These are phyloP conservation scores for Brachypodium distachyon DNA, from an alignment of 202 grass and related monocot genomes.

Conservation along the genomic window DNA sequence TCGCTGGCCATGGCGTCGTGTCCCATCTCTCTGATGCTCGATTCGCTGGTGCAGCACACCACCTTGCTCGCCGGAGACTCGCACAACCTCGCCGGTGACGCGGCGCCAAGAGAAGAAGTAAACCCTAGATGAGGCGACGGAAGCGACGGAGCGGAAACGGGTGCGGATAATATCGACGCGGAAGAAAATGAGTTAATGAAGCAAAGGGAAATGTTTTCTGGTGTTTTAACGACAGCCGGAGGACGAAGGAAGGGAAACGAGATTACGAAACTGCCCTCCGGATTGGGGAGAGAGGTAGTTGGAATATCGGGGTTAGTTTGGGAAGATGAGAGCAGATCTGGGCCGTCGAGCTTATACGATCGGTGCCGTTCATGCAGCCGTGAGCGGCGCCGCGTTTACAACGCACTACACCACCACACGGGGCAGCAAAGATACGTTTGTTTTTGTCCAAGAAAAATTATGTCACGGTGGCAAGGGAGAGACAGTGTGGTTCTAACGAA, in stretches of 20 bases:
- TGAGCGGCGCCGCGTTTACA: not conserved
- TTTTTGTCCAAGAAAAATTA: no score
- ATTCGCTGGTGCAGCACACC: not conserved
- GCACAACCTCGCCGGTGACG: not conserved
- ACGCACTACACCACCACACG: no score
- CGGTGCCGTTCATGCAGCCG: not conserved
- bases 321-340: not conserved
- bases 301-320: not conserved
- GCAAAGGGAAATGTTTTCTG: not conserved
- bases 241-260: not conserved
- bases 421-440: not conserved
- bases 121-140: conserved; percentile 14
- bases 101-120: not conserved
- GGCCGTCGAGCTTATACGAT: not conserved
- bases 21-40: conserved; percentile 9
- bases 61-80: not conserved
- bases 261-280: not conserved
- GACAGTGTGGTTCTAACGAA: no score
- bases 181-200: not conserved
- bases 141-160: not conserved
- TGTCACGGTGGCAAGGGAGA: no score
- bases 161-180: conserved; percentile 5
- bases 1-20: conserved; percentile 34
- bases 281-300: not conserved
- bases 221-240: not conserved